Evolutionary conservation across 345 rosid genomes (phyloP).

Genomic region (Salix udensis): DNA sequence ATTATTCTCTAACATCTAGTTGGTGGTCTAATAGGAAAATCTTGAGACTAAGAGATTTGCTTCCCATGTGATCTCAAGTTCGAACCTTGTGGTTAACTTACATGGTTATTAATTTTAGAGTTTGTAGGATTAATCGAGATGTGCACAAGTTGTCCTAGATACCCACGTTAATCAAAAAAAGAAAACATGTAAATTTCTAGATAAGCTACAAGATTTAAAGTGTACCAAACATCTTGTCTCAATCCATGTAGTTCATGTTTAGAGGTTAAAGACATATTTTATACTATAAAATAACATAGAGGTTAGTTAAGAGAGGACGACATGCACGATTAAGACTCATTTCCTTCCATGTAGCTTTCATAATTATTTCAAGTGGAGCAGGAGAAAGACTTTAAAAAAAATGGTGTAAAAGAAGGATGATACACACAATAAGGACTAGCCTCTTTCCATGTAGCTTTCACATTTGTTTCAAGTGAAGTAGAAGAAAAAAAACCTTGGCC

Average conservation of each 20-base stretch:
- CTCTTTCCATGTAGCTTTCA: constrained; percentile 76
- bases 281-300: not conserved
- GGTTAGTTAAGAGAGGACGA: constrained; percentile 20
- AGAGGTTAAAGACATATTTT: not conserved
- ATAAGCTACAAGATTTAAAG: not conserved
- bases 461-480: constrained; percentile 79
- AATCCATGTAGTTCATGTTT: not conserved
- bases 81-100: too few species aligned
- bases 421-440: constrained; percentile 48
- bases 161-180: too few species aligned
- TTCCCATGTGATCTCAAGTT: too few species aligned
- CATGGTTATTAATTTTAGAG: too few species aligned
- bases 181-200: not conserved
- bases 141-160: fast-evolving
- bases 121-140: too few species aligned
- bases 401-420: constrained; percentile 20
- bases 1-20: too few species aligned
- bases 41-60: too few species aligned
- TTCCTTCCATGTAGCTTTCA: constrained; percentile 77
- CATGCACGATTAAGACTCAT: constrained; percentile 51
- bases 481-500: constrained; percentile 16
- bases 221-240: not conserved
- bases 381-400: constrained; percentile 40
- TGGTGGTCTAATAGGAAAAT: too few species aligned
- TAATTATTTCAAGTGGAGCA: constrained; percentile 75